phyloP scores from a whole-genome alignment of 2,329 filamentous ascomycete genomes.

The Periconia sp. region DNA sequence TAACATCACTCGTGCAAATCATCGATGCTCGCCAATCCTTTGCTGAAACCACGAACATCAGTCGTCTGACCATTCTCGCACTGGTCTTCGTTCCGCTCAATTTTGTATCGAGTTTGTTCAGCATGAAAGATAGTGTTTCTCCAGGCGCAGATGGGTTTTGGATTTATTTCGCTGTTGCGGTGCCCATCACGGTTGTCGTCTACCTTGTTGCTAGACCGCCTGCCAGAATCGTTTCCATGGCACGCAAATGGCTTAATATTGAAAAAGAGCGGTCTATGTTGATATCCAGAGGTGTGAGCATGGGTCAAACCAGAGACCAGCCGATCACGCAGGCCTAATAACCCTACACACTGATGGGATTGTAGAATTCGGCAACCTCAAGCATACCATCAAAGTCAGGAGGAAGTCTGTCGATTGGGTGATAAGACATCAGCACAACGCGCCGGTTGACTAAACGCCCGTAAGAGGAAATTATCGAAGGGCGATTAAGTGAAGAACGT shows the following conservation, averaged over 20 bases:
- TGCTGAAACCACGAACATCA: conserved; percentile 19
- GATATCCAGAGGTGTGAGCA: background rate
- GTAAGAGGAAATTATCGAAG: too few relatives aligned
- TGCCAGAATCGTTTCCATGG: background rate
- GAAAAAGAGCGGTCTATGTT: background rate
- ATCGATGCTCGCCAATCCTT: conserved; percentile 19
- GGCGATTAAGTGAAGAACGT: too few relatives aligned
- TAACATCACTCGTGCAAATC: conserved; percentile 21
- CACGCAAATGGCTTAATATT: background rate
- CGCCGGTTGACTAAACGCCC: too few relatives aligned
- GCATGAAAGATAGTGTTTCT: conserved; percentile 14
- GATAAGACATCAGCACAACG: too few relatives aligned
- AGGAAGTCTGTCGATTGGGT: too few relatives aligned
- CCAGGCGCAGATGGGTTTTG: conserved; percentile 17
- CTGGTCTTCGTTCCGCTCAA: conserved; percentile 22
- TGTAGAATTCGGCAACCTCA: too few relatives aligned
- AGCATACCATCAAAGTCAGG: too few relatives aligned
- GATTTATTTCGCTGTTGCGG: conserved; percentile 19
- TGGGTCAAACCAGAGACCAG: background rate
- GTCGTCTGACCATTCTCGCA: conserved; percentile 19
- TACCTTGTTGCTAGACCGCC: conserved; percentile 13
- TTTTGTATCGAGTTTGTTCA: conserved; percentile 20
- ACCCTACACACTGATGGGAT: background rate
- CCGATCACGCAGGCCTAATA: background rate
- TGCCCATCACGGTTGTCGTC: conserved; percentile 10